A percentile compares a stretch with the other conserved stretches of the same genome.
Conservation (phyloP, 2,329 filamentous ascomycete species). For the Alternaria angustiovoidea region DNA sequence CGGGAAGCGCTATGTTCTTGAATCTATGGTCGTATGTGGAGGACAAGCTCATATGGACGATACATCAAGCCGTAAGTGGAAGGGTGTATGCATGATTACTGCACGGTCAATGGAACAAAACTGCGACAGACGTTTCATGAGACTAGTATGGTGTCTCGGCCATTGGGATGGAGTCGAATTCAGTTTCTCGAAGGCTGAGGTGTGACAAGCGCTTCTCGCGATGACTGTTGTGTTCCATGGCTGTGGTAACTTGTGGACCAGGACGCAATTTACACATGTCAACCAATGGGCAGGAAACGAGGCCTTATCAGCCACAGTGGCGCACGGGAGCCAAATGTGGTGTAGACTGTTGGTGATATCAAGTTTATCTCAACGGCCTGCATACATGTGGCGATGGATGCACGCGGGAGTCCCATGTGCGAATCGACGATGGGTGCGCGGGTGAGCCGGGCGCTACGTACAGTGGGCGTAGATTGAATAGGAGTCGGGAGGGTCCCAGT, state of each 20-base stretch:
- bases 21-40: conserved; percentile 12
- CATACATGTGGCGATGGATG: conserved; percentile 10
- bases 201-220: neutral
- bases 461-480: conserved; percentile 2
- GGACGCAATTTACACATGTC: conserved; percentile 1
- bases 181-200: neutral
- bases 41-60: neutral
- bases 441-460: neutral
- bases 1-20: neutral
- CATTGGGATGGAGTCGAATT: too few species aligned
- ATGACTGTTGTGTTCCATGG: neutral
- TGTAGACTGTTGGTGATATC: neutral
- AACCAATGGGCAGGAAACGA: neutral
- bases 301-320: conserved; percentile 10
- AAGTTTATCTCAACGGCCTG: conserved; percentile 4
- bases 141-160: neutral
- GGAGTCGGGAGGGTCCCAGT: neutral
- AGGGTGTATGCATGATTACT: neutral
- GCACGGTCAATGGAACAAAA: neutral
- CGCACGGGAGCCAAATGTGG: neutral
- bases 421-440: conserved; percentile 9
- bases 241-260: neutral
- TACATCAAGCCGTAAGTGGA: neutral
- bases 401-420: neutral
- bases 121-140: neutral